Base-by-base conservation (phyloP, 129 eudicot genomes). In the Helichrysum umbraculigerum region DNA sequence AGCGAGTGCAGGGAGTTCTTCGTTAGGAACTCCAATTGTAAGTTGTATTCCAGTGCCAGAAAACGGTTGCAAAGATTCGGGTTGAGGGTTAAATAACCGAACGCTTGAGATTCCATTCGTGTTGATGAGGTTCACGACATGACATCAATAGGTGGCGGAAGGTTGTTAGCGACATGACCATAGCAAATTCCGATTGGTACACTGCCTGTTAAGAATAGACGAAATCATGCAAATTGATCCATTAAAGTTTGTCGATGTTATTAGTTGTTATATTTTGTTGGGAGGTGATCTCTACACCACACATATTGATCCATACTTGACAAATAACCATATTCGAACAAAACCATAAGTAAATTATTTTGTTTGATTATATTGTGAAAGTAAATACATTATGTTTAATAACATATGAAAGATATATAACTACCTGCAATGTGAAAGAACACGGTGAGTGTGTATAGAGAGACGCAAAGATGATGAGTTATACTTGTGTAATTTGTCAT, bases 21-120 rank as follows among this genome's bases (percentile, higher is more conserved):
- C 92, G 39, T 92, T 92, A 15, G 96, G 93, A 21, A 92, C 83
- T 7, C 96, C 98, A 70, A 92, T 82, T 78, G 85, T 84, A 60
- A 92, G 89, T 66, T 83, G 72, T 74, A 89, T 82, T 28, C 86
- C 88, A 66, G 91, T 76, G 70, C 86, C 89, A 22, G 86, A 74
- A 76, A 92, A 86, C 8, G 96, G 82, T 16, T 52, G 22, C 5
- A 92, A 79, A 14, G 87, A 80, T 7, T 76, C 83, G 0, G 98
- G 85, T 61, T 82, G 77, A 1, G 91, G 79, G 79, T 89, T 86
- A 83, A 92, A 92, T 21, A 92, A 79, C 10, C 96, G 84, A 69
- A 87, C 68, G 63, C 81, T 82, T 67, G 88, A 42, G 28, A 89
- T 89, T 28, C 88, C 85, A 68, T 92, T 89, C 60, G 91, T 57